Conservation (phyloP, 2,329 filamentous ascomycete species). For the Colletotrichum sp. region DNA sequence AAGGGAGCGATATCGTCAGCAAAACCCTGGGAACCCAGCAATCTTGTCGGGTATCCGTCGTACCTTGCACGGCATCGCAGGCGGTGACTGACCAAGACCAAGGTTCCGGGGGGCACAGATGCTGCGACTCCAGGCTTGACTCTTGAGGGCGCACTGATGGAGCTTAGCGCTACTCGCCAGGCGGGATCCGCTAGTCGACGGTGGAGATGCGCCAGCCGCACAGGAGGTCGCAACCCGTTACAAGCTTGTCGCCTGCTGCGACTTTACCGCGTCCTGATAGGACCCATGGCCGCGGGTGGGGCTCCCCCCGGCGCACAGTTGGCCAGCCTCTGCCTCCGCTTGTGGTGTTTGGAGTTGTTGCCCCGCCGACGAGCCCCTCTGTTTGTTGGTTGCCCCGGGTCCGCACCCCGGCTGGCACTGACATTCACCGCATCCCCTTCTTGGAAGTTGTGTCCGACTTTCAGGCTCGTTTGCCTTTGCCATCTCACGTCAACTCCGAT, state of each 20-base stretch:
- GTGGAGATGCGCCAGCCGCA: conserved; percentile 20
- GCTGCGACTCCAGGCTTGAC: neutral
- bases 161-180: conserved; percentile 9
- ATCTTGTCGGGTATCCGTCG: neutral
- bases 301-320: neutral
- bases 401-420: conserved; percentile 14
- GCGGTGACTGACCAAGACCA: conserved; percentile 7
- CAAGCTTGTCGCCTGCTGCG: neutral
- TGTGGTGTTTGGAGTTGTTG: conserved; percentile 14
- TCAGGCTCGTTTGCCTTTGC: conserved; percentile 7
- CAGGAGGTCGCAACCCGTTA: conserved; percentile 20
- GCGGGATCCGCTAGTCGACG: conserved; percentile 5
- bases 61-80: conserved; percentile 18
- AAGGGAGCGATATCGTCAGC: neutral
- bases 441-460: conserved; percentile 16
- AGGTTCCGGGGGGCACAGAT: conserved; percentile 12
- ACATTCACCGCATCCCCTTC: conserved; percentile 23
- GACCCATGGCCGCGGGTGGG: neutral
- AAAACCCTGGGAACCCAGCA: neutral
- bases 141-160: neutral
- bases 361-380: conserved; percentile 25
- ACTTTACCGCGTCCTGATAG: neutral
- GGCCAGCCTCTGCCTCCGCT: neutral
- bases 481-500: conserved; percentile 16
- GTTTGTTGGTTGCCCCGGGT: conserved; percentile 24